Base-by-base conservation (phyloP, 164 flowering plant genomes). In the Magnolia kwangsiensis region DNA sequence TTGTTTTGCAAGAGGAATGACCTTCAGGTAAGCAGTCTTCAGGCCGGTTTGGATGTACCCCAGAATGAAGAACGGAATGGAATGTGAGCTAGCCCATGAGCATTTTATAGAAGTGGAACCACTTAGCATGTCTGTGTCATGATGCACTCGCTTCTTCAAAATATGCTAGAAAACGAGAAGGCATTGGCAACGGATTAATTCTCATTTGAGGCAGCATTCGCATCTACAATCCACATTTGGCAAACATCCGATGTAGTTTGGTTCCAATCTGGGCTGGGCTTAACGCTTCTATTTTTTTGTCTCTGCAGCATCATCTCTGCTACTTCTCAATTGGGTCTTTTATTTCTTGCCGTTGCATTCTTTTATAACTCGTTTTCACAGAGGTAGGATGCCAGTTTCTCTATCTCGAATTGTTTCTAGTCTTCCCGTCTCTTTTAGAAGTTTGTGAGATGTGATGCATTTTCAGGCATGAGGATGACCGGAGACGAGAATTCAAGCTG, bases 301-400 rank as follows among this genome's bases (percentile, higher is more conserved):
- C 76, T 77, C 79, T 84, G 67, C 87, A 96, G 99, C 87, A 69
- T 91, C 74, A 86, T 94, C 75, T 88, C 97, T 1, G 85, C 81
- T 4, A 69, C 88, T 19, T 92, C 98, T 49, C 92, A 90, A 79
- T 72, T 94, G 72, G 97, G 96, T 3, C 87, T 96, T 69, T 71
- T 94, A 82, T 79, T 86, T 74, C 79, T 94, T 83, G 93, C 87
- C 18, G 69, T 85, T 23, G 88, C 97, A 4, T 94, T 92, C 86
- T 83, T 92, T 82, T 86, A 88, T 13, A 89, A 88, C 72, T 82
- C 95, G 50, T 78, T 90, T 50, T 82, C 82, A 24, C 90, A 85
- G 77, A 89, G 97, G 98, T 95, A 80, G 50, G 51, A 16, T 50
- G 20, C 55, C 76, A 19, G 20, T 61, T 11, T 74, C 21, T 24